phyloP scores from a whole-genome alignment of 768 basidiomycete species.

The Crassisporium funariophilum region DNA sequence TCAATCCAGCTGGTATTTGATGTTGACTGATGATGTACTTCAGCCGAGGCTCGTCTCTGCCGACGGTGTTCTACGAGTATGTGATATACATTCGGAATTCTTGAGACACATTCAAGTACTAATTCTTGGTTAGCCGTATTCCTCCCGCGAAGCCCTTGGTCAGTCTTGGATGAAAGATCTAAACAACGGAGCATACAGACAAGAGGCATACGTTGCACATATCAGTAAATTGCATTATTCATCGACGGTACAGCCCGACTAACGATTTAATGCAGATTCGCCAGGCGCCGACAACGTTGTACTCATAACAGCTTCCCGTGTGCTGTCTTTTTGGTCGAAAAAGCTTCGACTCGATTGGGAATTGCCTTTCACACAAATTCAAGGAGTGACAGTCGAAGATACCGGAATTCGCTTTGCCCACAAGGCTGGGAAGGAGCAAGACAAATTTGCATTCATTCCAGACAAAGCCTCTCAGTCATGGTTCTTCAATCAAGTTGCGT shows the following conservation, averaged over 20 bases:
- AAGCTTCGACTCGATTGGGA: slow-evolving; percentile 91
- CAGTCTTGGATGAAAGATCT: slow-evolving; percentile 98
- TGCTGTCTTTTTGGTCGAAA: slow-evolving; percentile 84
- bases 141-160: slow-evolving; percentile 85
- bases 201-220: slow-evolving; percentile 89
- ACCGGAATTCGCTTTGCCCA: slow-evolving; percentile 88
- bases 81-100: slow-evolving; percentile 25
- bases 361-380: slow-evolving; percentile 81
- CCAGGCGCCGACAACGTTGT: slow-evolving; percentile 81
- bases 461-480: slow-evolving; percentile 75
- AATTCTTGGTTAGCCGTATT: slow-evolving; percentile 66
- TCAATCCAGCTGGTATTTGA: too few relatives aligned
- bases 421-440: slow-evolving; percentile 72
- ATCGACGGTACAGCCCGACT: too few relatives aligned
- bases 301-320: slow-evolving; percentile 74
- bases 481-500: slow-evolving; percentile 79
- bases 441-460: slow-evolving; percentile 76
- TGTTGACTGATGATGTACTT: background rate
- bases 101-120: background rate
- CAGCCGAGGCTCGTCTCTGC: slow-evolving; percentile 84
- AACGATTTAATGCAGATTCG: slow-evolving; percentile 47
- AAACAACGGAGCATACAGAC: slow-evolving; percentile 83
- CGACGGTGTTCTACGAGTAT: slow-evolving; percentile 85
- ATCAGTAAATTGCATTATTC: too few relatives aligned
- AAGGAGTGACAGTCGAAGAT: slow-evolving; percentile 87